A percentile compares a stretch with the other conserved stretches of the same genome.
phyloP scores from a whole-genome alignment of 441 rosid species.

The Rhodomyrtus psidioides region DNA sequence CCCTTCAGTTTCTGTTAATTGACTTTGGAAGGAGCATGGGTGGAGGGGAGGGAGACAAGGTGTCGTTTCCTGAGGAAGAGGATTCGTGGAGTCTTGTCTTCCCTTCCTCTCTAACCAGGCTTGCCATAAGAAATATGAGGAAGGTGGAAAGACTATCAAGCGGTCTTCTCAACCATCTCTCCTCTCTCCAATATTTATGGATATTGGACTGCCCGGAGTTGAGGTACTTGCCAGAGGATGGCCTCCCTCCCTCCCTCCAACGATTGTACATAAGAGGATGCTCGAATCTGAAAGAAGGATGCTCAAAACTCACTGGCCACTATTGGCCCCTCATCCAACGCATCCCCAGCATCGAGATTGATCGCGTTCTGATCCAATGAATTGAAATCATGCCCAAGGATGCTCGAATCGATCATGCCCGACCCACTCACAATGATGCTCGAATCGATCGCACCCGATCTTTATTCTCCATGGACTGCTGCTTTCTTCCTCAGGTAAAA shows the following conservation, averaged over 20 bases:
- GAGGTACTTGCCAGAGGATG: neutral
- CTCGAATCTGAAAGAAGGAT: neutral
- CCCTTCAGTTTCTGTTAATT: fast-evolving
- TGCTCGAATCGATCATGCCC: no score
- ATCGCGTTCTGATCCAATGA: fast-evolving
- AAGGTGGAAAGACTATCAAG: neutral
- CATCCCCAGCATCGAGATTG: fast-evolving
- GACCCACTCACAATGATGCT: no score
- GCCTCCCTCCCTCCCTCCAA: neutral
- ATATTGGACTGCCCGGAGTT: fast-evolving
- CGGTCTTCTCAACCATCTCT: neutral
- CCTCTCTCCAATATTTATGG: neutral
- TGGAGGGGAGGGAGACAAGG: neutral
- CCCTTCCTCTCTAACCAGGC: neutral
- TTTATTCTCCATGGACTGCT: no score
- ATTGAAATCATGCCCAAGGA: no score
- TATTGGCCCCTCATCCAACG: neutral
- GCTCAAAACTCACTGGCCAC: neutral
- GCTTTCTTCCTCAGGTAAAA: no score
- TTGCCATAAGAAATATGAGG: neutral
- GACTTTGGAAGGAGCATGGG: no score
- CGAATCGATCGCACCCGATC: no score
- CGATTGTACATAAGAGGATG: fast-evolving
- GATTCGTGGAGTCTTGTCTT: neutral
- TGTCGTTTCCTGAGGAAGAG: fast-evolving